Base-by-base conservation (phyloP, 352 stramenopile species). In the Globisporangium camurandrum region DNA sequence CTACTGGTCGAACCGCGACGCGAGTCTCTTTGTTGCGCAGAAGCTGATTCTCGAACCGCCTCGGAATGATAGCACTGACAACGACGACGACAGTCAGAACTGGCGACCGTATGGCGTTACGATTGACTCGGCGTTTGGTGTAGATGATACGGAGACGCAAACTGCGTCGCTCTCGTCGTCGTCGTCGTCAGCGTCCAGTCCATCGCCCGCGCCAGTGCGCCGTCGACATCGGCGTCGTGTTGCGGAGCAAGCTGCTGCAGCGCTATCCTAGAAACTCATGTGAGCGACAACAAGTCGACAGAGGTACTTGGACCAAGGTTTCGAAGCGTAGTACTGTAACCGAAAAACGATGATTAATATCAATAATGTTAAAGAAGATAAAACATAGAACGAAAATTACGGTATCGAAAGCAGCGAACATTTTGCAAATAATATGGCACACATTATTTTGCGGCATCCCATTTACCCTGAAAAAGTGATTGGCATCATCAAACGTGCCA, bases 1-100 rank as follows among this genome's bases (percentile, higher is more conserved):
- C 43, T 97, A 97, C 61, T 97, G 89, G 89, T 63, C 64, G 24
- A 93, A 96, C 50, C 88, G 88, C 42, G 89, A 97, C 58, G 75
- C 91, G 47, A 96, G 84, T 66, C 53, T 96, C 16, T 97, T 97
- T 61, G 69, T 97, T 24, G 87, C 87, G 43, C 81, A 92, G 48
- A 89, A 97, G 47, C 68, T 91, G 50, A 79, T 91, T 16, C 48
- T 88, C n/a, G 75, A 87, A 51, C 75, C 78, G 10, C 64, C 77
- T n/a, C 37, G 56, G n/a, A 62, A 70, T 1, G 30, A 16, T 34
- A 8, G 14, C 14, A 12, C 30, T 3, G 30, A 34, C 8, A 12
- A 34, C 6, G 28, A 34, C 6, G 11, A 34, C 17, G 16, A 41
- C n/a, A n/a, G n/a, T n/a, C n/a, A n/a, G n/a, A n/a, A n/a, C n/a